These are phyloP conservation scores for Lyophyllum shimeji DNA, from an alignment of 768 basidiomycete species.

Conservation along the genomic window DNA sequence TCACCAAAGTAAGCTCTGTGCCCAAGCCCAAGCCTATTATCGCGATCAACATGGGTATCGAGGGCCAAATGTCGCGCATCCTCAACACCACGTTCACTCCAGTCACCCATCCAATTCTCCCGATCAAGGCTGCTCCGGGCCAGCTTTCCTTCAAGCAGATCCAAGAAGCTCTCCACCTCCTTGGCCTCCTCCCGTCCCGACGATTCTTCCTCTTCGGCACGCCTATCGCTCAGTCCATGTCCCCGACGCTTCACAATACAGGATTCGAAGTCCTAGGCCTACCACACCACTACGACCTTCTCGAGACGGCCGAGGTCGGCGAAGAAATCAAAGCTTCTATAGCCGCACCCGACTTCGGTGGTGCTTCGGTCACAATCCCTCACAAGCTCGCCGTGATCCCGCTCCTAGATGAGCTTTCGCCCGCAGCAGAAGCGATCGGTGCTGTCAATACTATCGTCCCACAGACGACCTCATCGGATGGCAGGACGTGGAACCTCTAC, in stretches of 20 bases:
- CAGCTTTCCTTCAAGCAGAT: constrained; percentile 90
- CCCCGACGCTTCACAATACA: constrained; percentile 91
- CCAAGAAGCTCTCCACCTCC: constrained; percentile 74
- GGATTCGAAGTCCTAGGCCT: constrained; percentile 80
- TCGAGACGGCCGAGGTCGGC: constrained; percentile 70
- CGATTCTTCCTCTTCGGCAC: constrained; percentile 87
- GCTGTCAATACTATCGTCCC: constrained; percentile 94
- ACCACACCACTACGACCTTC: constrained; percentile 77
- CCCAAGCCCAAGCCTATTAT: constrained; percentile 77
- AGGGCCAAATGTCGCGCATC: constrained; percentile 89
- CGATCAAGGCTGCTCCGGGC: constrained; percentile 86
- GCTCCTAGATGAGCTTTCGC: constrained; percentile 74
- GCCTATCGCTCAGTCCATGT: constrained; percentile 88
- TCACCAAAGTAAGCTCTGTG: constrained; percentile 39
- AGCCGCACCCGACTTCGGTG: constrained; percentile 75
- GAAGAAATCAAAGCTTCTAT: constrained; percentile 66
- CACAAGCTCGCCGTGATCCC: constrained; percentile 91
- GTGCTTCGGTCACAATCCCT: constrained; percentile 96
- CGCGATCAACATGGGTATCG: constrained; percentile 90
- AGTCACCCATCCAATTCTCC: constrained; percentile 87
- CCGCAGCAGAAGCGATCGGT: constrained; percentile 82
- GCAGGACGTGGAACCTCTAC: constrained; percentile 49
- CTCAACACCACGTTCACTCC: constrained; percentile 87
- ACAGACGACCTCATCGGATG: constrained; percentile 32
- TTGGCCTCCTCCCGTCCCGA: constrained; percentile 74